Conservation (phyloP, 2,329 filamentous ascomycete genomes). For the Diaporthe humulicola region DNA sequence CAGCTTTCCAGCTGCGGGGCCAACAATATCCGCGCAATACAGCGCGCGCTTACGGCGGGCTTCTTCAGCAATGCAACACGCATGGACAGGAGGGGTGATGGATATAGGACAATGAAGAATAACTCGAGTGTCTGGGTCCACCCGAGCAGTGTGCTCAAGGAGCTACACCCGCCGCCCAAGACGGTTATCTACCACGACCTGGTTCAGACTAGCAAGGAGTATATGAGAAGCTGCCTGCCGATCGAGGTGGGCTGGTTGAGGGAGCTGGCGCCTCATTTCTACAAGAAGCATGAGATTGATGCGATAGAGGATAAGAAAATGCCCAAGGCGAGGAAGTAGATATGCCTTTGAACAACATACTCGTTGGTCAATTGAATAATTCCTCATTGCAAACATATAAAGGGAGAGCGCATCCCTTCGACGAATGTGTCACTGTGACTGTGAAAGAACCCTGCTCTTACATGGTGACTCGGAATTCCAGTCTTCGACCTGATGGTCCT, state of each 20-base stretch:
- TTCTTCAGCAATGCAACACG: constrained; percentile 96
- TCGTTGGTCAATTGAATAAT: background rate
- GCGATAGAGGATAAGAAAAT: constrained; percentile 82
- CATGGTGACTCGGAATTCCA: constrained; percentile 1
- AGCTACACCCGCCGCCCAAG: constrained; percentile 80
- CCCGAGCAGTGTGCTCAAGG: constrained; percentile 85
- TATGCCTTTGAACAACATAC: background rate
- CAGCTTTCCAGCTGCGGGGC: constrained; percentile 76
- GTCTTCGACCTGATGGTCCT: background rate
- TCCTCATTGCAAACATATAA: background rate
- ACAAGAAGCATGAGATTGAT: constrained; percentile 92
- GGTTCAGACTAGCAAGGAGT: constrained; percentile 89
- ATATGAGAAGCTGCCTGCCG: constrained; percentile 89
- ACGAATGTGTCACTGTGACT: too few species aligned
- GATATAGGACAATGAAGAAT: constrained; percentile 92
- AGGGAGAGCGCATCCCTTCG: background rate
- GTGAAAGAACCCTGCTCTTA: background rate
- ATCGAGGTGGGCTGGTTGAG: constrained; percentile 87
- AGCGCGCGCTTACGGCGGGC: constrained; percentile 88
- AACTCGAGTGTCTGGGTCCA: constrained; percentile 92
- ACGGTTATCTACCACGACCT: constrained; percentile 91
- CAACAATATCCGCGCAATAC: constrained; percentile 81
- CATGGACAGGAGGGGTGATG: constrained; percentile 85
- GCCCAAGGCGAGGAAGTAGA: constrained; percentile 48
- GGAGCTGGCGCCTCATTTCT: constrained; percentile 93